phyloP scores from a whole-genome alignment of 768 basidiomycete genomes.

The Boletus pseudopeckii region DNA sequence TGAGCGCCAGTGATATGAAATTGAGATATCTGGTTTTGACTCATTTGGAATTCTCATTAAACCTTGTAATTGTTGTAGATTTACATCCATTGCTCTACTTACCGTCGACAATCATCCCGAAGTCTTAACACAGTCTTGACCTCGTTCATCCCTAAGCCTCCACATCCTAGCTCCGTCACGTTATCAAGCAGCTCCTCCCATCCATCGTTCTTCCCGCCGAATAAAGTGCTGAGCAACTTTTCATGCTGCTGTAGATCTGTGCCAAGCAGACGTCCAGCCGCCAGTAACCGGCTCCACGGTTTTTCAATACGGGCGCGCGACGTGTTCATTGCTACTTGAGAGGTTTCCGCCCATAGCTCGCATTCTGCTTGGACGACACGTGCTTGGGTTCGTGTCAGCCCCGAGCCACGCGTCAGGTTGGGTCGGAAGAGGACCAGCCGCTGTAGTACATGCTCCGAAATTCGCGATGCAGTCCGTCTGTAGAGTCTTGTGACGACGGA shows the following conservation, averaged over 20 bases:
- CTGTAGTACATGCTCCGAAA: conserved; percentile 79
- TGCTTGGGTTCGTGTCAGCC: conserved; percentile 45
- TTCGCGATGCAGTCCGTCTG: conserved; percentile 62
- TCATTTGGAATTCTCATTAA: too few relatives aligned
- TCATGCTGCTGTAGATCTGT: conserved; percentile 45
- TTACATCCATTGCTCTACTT: background rate
- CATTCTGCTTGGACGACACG: conserved; percentile 64
- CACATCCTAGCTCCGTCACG: conserved; percentile 51
- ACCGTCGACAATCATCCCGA: conserved; percentile 37
- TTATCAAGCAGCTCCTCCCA: conserved; percentile 53
- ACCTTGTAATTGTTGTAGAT: background rate
- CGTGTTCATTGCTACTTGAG: conserved; percentile 52
- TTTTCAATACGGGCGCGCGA: conserved; percentile 54
- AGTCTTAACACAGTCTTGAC: conserved; percentile 52
- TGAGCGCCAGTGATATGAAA: background rate
- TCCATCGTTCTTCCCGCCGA: conserved; percentile 24
- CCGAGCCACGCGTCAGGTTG: conserved; percentile 45
- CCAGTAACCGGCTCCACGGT: conserved; percentile 73
- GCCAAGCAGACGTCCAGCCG: conserved; percentile 65
- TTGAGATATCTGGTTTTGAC: background rate
- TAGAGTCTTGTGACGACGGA: conserved; percentile 62
- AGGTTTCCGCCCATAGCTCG: conserved; percentile 82
- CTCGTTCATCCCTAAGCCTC: conserved; percentile 62
- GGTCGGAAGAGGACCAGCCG: conserved; percentile 80
- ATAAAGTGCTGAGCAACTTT: conserved; percentile 12